Conservation (phyloP, 441 rosid genomes). For the Euphorbia corollata region DNA sequence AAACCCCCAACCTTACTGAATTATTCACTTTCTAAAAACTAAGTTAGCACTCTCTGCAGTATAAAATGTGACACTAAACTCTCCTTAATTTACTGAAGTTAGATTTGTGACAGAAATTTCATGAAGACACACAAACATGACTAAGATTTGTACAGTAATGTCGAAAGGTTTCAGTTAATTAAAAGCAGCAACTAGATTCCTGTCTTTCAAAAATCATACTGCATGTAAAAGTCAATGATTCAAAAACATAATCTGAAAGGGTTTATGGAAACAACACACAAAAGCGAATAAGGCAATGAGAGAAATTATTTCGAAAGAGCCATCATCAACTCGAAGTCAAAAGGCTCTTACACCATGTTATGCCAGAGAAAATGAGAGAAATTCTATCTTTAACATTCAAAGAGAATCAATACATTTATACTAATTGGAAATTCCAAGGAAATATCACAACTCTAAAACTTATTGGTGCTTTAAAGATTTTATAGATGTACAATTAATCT, state of each 20-base stretch:
- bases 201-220: no score
- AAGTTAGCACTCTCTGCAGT: not conserved
- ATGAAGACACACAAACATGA: not conserved
- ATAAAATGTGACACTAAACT: not conserved
- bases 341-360: no score
- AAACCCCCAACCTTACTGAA: not conserved
- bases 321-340: no score
- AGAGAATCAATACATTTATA: not conserved
- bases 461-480: not conserved
- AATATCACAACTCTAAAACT: not conserved
- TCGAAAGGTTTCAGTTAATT: not conserved
- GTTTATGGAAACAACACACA: not conserved
- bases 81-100: not conserved
- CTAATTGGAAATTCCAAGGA: not conserved
- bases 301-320: not conserved
- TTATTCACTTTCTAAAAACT: not conserved
- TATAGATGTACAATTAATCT: not conserved
- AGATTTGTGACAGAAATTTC: not conserved
- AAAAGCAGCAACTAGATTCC: no score
- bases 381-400: not conserved
- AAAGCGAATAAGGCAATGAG: not conserved
- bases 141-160: not conserved
- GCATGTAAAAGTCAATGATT: not conserved
- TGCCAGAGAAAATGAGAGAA: not conserved
- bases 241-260: not conserved